Evolutionary conservation across 345 rosid genomes (phyloP), one percentile per base, ranked within the genome.

Genomic region (Sapria himalayana): DNA sequence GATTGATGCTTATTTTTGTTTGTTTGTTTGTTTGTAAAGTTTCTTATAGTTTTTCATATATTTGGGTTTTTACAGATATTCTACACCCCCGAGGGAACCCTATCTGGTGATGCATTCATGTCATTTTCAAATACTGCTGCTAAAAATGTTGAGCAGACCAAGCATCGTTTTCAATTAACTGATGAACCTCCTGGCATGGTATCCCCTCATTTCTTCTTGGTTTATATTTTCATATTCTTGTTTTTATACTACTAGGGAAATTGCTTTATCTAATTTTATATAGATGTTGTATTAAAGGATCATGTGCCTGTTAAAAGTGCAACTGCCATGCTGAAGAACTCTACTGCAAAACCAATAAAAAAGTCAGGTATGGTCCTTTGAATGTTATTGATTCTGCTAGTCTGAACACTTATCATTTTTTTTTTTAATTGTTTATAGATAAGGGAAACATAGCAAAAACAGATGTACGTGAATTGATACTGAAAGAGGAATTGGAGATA

Each of bases 401-500:
- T 44, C 22, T 34, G 23, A 22, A 7, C 21, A 15, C 49, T 39
- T 38, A 24, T 61, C 18, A 12, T 47, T 37, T 43, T 11, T 36
- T 15, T 33, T 33, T 19, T 11, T 7, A 6, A 3, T 19, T 15
- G 25, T 32, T 1, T 43, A 15, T 50, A 89, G 98, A 82, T 45
- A 89, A 89, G 56, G 93, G 67, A 45, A 89, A 72, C 70, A 78
- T 82, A 4, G 74, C 93, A 37, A 89, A 89, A 58, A 94, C 81
- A 64, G 98, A 82, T 62, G 98, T 91, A 33, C 82, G 93, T 6
- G 93, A 82, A 48, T 48, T 74, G 57, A 49, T 89, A 77, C 94
- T 89, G 41, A 72, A 60, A 64, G 98, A 82, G 62, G 98, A 89
- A 73, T 76, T 78, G 33, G 58, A 69, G 8, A 54, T 61, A 48